phyloP scores from a whole-genome alignment of 2,329 filamentous ascomycete species.

The Hypoxylon sp. region DNA sequence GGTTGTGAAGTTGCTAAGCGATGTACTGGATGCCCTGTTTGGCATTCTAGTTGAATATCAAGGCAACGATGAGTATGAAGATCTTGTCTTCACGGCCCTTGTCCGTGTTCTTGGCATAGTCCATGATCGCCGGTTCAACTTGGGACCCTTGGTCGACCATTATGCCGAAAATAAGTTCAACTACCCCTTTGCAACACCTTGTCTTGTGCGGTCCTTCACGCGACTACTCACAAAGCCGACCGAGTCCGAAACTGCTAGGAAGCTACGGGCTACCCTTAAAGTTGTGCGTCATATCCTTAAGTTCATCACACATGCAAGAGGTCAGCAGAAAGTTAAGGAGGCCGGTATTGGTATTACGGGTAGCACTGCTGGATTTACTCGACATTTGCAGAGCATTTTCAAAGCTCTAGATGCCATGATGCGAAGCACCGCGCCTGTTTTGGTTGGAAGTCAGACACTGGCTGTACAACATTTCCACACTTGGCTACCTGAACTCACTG shows the following conservation, averaged over 20 bases:
- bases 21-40: slow-evolving; percentile 91
- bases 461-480: slow-evolving; percentile 96
- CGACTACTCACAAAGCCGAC: slow-evolving; percentile 83
- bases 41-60: slow-evolving; percentile 89
- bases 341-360: slow-evolving; percentile 85
- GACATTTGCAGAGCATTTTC: slow-evolving; percentile 87
- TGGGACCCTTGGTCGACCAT: slow-evolving; percentile 88
- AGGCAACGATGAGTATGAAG: slow-evolving; percentile 92
- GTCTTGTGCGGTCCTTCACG: slow-evolving; percentile 85
- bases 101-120: slow-evolving; percentile 92
- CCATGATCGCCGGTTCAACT: slow-evolving; percentile 91
- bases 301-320: slow-evolving; percentile 89
- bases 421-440: slow-evolving; percentile 81
- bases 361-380: slow-evolving; percentile 75
- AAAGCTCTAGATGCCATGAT: slow-evolving; percentile 90
- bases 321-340: slow-evolving; percentile 88
- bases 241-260: slow-evolving; percentile 83
- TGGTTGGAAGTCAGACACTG: slow-evolving; percentile 94
- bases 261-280: slow-evolving; percentile 90
- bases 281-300: slow-evolving; percentile 92
- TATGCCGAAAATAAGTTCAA: slow-evolving; percentile 91
- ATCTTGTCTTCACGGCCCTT: slow-evolving; percentile 88
- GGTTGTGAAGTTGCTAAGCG: slow-evolving; percentile 89
- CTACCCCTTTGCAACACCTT: slow-evolving; percentile 90
- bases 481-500: slow-evolving; percentile 91